Evolutionary conservation across 306 rosid genomes (phyloP).

Genomic region (Citrullus colocynthis): DNA sequence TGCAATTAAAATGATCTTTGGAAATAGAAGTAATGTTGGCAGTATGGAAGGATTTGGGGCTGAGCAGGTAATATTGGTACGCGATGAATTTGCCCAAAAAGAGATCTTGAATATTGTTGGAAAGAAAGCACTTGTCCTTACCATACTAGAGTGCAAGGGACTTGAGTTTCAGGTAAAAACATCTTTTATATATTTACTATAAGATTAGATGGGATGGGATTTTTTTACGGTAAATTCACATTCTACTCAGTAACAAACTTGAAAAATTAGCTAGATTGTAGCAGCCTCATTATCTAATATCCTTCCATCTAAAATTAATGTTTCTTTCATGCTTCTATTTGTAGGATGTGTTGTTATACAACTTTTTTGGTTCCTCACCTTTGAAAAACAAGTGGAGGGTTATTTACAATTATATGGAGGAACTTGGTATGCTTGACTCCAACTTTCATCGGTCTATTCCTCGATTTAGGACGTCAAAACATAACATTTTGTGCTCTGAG

Average conservation of each 20-base stretch:
- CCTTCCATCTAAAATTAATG: not conserved
- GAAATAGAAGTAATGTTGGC: slow-evolving; percentile 19
- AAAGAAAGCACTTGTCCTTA: slow-evolving; percentile 65
- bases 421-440: slow-evolving; percentile 38
- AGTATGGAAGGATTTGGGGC: slow-evolving; percentile 69
- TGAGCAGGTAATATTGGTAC: slow-evolving; percentile 70
- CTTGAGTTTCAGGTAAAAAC: slow-evolving; percentile 67
- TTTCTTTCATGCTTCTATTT: not conserved
- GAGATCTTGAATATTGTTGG: slow-evolving; percentile 37
- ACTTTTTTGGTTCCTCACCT: slow-evolving; percentile 61
- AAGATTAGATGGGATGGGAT: not conserved
- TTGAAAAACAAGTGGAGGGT: slow-evolving; percentile 57
- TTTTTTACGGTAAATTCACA: not conserved
- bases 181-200: not conserved
- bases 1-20: slow-evolving; percentile 59
- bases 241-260: not conserved
- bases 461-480: slow-evolving; percentile 37
- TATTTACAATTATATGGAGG: slow-evolving; percentile 48
- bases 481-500: slow-evolving; percentile 60
- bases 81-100: slow-evolving; percentile 41
- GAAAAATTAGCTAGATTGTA: not conserved
- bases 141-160: slow-evolving; percentile 74
- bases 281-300: not conserved
- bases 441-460: slow-evolving; percentile 14
- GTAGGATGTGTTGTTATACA: slow-evolving; percentile 63